Conservation (phyloP, 2,329 filamentous ascomycete genomes). For the Fusarium guadeloupense region DNA sequence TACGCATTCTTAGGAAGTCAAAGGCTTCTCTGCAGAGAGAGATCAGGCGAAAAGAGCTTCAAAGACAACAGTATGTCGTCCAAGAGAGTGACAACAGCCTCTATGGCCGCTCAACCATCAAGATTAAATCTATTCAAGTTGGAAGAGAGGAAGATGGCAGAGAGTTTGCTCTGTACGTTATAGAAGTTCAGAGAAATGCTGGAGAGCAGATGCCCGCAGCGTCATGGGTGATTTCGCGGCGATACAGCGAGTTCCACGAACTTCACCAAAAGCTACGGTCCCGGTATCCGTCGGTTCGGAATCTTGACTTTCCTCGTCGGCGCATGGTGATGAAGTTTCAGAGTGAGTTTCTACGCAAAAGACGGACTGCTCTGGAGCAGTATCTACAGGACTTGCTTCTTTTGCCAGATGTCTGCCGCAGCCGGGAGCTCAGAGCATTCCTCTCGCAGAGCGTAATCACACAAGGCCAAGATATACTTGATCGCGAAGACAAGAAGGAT, state of each 20-base stretch:
- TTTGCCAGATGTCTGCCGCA: slow-evolving; percentile 92
- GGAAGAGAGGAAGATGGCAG: slow-evolving; percentile 91
- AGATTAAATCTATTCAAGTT: slow-evolving; percentile 92
- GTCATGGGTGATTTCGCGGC: slow-evolving; percentile 88
- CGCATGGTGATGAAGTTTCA: slow-evolving; percentile 97
- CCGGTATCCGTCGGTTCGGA: slow-evolving; percentile 85
- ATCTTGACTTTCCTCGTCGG: slow-evolving; percentile 90
- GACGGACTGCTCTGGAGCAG: slow-evolving; percentile 81
- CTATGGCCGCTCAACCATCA: slow-evolving; percentile 88
- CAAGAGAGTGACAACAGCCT: slow-evolving; percentile 98
- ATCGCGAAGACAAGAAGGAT: slow-evolving; percentile 76
- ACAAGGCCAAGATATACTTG: slow-evolving; percentile 65
- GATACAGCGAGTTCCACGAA: slow-evolving; percentile 97
- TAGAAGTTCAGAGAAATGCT: slow-evolving; percentile 89
- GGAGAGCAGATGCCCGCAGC: slow-evolving; percentile 98
- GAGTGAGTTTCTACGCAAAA: slow-evolving; percentile 92
- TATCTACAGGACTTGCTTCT: slow-evolving; percentile 85
- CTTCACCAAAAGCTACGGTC: slow-evolving; percentile 88
- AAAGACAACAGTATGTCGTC: slow-evolving; percentile 94
- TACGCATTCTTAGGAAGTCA: slow-evolving; percentile 91
- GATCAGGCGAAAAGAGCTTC: slow-evolving; percentile 91
- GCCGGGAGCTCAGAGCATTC: slow-evolving; percentile 89
- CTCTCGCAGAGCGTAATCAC: slow-evolving; percentile 86
- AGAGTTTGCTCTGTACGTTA: slow-evolving; percentile 91
- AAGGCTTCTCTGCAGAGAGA: slow-evolving; percentile 93